Percentiles rank a stretch among this genome's conserved stretches.
Evolutionary conservation across 345 rosid genomes (phyloP).

Genomic region (Bruguiera parviflora): DNA sequence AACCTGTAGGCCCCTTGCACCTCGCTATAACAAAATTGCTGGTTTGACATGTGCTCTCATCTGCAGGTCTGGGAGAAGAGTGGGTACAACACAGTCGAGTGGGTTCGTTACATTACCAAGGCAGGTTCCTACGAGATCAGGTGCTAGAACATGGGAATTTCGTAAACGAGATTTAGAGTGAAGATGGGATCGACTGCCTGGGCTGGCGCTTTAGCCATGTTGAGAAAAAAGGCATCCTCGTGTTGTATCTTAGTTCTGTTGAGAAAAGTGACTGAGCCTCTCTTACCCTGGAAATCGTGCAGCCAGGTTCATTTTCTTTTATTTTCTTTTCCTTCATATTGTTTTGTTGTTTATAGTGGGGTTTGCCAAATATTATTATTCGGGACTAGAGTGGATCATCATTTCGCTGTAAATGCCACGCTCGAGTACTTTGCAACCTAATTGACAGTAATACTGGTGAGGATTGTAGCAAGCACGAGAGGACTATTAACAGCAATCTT

Average conservation of each 20-base stretch:
- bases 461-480: no score
- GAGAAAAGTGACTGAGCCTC: constrained; percentile 18
- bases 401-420: no score
- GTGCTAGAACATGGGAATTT: constrained; percentile 47
- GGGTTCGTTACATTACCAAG: constrained; percentile 96
- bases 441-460: no score
- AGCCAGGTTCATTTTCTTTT: no score
- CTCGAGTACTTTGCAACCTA: no score
- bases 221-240: neutral
- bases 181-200: constrained; percentile 4
- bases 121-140: constrained; percentile 98
- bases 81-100: constrained; percentile 95
- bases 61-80: constrained; percentile 98
- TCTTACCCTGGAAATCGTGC: neutral
- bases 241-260: neutral
- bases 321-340: no score
- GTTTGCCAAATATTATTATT: no score
- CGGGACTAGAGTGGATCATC: no score
- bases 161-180: neutral
- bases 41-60: constrained; percentile 8
- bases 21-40: no score
- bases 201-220: constrained; percentile 7
- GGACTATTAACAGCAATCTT: no score
- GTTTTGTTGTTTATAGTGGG: no score
- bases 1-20: neutral